phyloP scores from a whole-genome alignment of 208 protist genomes.

The Phytomonas sp. region DNA sequence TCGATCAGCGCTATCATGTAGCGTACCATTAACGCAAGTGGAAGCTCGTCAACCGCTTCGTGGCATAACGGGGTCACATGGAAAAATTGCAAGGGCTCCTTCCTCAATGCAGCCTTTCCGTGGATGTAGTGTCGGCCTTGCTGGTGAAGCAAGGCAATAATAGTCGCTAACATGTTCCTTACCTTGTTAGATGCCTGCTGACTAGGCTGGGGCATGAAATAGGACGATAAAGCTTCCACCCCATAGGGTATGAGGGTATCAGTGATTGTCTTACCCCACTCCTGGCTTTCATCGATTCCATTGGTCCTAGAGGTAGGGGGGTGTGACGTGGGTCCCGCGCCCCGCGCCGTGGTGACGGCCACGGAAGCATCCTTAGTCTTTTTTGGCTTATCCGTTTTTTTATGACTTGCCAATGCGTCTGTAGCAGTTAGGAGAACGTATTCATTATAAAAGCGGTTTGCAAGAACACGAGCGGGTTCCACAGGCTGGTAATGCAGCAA shows the following conservation, averaged over 20 bases:
- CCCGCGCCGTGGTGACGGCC: background rate
- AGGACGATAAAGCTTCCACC: background rate
- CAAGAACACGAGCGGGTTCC: slow-evolving; percentile 21
- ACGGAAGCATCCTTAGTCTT: background rate
- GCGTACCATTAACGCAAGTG: slow-evolving; percentile 10
- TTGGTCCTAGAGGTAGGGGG: background rate
- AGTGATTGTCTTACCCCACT: background rate
- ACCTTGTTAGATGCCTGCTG: background rate
- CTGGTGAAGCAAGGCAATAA: slow-evolving; percentile 26
- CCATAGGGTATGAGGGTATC: background rate
- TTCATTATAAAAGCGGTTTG: slow-evolving; percentile 23
- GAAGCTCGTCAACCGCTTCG: slow-evolving; percentile 14
- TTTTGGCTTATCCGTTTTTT: background rate
- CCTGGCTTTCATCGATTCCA: background rate
- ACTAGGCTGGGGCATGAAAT: background rate
- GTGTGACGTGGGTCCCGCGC: background rate
- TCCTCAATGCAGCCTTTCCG: background rate
- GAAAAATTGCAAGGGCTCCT: background rate
- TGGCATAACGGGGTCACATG: slow-evolving; percentile 14
- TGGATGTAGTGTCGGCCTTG: slow-evolving; percentile 17
- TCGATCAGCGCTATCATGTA: slow-evolving; percentile 26
- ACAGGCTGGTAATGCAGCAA: slow-evolving; percentile 24
- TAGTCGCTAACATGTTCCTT: background rate
- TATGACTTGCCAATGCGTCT: background rate
- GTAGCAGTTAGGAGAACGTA: slow-evolving; percentile 12